Evolutionary conservation across 768 basidiomycete species (phyloP).

Genomic region (Hemileccinum impolitum): DNA sequence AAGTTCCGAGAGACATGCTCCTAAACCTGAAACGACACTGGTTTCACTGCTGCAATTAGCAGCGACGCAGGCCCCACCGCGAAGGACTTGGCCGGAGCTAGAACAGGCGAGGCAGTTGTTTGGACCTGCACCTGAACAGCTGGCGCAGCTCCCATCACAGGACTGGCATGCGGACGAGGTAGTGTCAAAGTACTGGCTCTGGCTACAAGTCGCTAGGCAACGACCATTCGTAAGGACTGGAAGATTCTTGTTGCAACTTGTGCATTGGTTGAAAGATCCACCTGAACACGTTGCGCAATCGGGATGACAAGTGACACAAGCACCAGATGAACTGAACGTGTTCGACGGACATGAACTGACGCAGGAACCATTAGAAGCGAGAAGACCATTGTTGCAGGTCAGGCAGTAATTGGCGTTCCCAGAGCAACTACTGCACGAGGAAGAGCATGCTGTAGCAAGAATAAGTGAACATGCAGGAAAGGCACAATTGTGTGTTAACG

Average conservation of each 20-base stretch:
- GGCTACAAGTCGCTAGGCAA: constrained; percentile 74
- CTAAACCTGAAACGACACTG: constrained; percentile 64
- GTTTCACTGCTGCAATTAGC: constrained; percentile 57
- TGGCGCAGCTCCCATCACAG: constrained; percentile 76
- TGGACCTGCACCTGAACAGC: constrained; percentile 67
- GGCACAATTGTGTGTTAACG: constrained; percentile 24
- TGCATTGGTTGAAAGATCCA: constrained; percentile 74
- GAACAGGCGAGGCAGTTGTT: constrained; percentile 74
- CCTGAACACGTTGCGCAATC: constrained; percentile 86
- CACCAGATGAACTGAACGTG: constrained; percentile 60
- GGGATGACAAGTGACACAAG: constrained; percentile 76
- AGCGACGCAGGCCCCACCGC: constrained; percentile 58
- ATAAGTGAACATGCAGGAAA: constrained; percentile 6
- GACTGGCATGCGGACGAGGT: constrained; percentile 60
- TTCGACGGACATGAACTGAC: constrained; percentile 71
- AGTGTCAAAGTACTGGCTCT: constrained; percentile 68
- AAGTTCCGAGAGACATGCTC: constrained; percentile 77
- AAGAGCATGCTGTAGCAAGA: constrained; percentile 53
- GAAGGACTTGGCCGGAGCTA: constrained; percentile 55
- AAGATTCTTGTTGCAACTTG: constrained; percentile 59
- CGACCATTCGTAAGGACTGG: constrained; percentile 75
- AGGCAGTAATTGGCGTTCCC: constrained; percentile 70
- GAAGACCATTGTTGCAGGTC: constrained; percentile 61
- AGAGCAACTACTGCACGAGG: constrained; percentile 69
- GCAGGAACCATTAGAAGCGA: constrained; percentile 74